Evolutionary conservation across 1,284 basidiomycete species (phyloP).

Genomic region (Ustilago nuda): DNA sequence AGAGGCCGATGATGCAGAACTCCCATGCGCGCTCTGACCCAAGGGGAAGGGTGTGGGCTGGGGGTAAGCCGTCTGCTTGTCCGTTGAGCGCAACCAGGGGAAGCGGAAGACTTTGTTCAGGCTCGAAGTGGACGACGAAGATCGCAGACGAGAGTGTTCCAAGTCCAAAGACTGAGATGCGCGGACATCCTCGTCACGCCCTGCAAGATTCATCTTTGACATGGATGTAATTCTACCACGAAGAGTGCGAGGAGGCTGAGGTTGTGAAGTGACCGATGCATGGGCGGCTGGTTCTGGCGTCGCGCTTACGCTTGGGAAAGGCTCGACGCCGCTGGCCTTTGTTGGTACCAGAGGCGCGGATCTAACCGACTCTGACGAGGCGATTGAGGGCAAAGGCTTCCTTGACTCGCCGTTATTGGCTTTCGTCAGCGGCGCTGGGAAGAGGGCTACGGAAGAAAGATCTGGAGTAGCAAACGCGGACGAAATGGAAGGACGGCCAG

Average conservation of each 20-base stretch:
- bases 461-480: slow-evolving; percentile 16
- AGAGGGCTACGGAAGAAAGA: slow-evolving; percentile 3
- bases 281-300: background rate
- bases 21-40: slow-evolving; percentile 12
- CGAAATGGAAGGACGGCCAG: slow-evolving; percentile 29
- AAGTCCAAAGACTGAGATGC: background rate
- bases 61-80: slow-evolving; percentile 20
- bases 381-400: slow-evolving; percentile 11
- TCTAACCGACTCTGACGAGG: slow-evolving; percentile 3
- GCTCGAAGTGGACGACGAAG: slow-evolving; percentile 35
- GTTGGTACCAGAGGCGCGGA: slow-evolving; percentile 20
- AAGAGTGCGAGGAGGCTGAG: slow-evolving; percentile 13
- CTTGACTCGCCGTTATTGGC: background rate
- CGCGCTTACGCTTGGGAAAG: slow-evolving; percentile 3
- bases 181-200: slow-evolving; percentile 2
- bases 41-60: slow-evolving; percentile 27
- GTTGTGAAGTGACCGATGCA: background rate
- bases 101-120: slow-evolving; percentile 47
- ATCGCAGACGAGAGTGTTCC: slow-evolving; percentile 23
- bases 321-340: background rate
- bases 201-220: slow-evolving; percentile 16
- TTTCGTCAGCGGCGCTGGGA: slow-evolving; percentile 14
- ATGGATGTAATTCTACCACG: slow-evolving; percentile 29
- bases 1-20: slow-evolving; percentile 7
- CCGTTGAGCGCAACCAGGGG: slow-evolving; percentile 30